phyloP scores from a whole-genome alignment of 192 early-diverging fungal species.

The Phlyctochytrium planicorne region DNA sequence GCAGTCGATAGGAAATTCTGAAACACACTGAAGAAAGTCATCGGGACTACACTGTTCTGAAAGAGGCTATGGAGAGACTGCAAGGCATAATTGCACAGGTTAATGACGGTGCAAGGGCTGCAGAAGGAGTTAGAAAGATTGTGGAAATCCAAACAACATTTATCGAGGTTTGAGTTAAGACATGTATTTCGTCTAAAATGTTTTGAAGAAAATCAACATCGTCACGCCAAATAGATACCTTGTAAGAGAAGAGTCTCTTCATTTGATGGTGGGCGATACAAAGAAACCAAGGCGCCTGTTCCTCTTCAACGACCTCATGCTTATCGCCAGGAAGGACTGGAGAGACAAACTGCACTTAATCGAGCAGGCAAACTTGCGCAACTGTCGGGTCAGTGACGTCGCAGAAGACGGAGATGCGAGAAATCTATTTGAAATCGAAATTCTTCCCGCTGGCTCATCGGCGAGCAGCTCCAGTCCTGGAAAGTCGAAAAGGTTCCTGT shows the following conservation, averaged over 20 bases:
- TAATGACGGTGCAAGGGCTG: slow-evolving; percentile 45
- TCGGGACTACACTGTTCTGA: slow-evolving; percentile 32
- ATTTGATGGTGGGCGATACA: slow-evolving; percentile 26
- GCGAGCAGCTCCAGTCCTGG: slow-evolving; percentile 4
- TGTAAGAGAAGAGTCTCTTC: slow-evolving; percentile 46
- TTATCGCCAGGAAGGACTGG: slow-evolving; percentile 53
- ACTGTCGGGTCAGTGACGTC: slow-evolving; percentile 49
- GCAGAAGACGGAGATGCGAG: slow-evolving; percentile 25
- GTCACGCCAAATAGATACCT: slow-evolving; percentile 44
- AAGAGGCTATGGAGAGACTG: slow-evolving; percentile 42
- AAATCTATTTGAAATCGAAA: slow-evolving; percentile 39
- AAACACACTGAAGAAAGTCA: slow-evolving; percentile 46
- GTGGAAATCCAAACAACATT: slow-evolving; percentile 48
- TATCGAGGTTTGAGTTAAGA: slow-evolving; percentile 33
- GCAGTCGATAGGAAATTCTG: slow-evolving; percentile 46
- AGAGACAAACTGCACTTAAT: slow-evolving; percentile 49
- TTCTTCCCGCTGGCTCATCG: slow-evolving; percentile 25
- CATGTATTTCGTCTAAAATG: not conserved
- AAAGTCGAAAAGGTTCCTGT: slow-evolving; percentile 38
- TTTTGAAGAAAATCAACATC: slow-evolving; percentile 43
- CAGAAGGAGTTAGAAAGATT: slow-evolving; percentile 44
- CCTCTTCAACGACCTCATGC: slow-evolving; percentile 54
- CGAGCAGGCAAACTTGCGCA: slow-evolving; percentile 41
- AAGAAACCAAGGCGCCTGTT: slow-evolving; percentile 47
- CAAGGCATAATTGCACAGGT: slow-evolving; percentile 46